Base-by-base conservation (phyloP, 192 early-diverging fungal genomes). In the Coemansia sp. region DNA sequence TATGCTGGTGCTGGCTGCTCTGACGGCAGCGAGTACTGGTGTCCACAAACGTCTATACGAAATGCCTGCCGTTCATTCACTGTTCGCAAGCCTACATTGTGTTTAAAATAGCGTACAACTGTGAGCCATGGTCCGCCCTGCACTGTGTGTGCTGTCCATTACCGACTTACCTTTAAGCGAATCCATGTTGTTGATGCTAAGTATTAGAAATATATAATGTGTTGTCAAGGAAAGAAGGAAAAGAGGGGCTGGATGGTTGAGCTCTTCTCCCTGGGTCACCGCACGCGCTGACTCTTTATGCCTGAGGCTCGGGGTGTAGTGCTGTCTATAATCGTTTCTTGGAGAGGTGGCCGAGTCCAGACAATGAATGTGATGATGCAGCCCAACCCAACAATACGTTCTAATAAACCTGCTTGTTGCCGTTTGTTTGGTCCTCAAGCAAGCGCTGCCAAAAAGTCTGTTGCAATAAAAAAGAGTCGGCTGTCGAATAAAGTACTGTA, bases 31-130 rank as follows among this genome's bases (percentile, higher is more conserved):
- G 74, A 77, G 56, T 71, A 68, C 58, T 77, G 74, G 28, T 71
- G 62, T 5, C 68, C 69, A 55, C 74, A 71, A 20, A 77, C 74
- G 58, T 77, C 74, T 65, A 77, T 66, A 48, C 74, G 74, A 59
- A 77, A 77, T 7, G 74, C 74, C 6, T 50, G 64, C 11, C 57
- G 60, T 54, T 77, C 74, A 25, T 57, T 38, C 28, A 46, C 25
- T 5, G 37, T 52, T 2, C 47, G 55, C 18, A 4, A 23, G 2
- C 23, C 63, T 64, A 64, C 63, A 61, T 5, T 17, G 23, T 5
- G 7, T n/a, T 20, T 18, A 8, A 17, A 15, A 20, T 48, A 8
- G 46, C 7, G 46, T 20, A 11, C 3, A 14, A 44, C 56, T 42
- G 50, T 18, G 15, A 7, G 37, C n/a, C 36, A 21, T 23, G 9